Conservation (phyloP, 208 protist genomes). For the Acanthamoeba lenticulata region DNA sequence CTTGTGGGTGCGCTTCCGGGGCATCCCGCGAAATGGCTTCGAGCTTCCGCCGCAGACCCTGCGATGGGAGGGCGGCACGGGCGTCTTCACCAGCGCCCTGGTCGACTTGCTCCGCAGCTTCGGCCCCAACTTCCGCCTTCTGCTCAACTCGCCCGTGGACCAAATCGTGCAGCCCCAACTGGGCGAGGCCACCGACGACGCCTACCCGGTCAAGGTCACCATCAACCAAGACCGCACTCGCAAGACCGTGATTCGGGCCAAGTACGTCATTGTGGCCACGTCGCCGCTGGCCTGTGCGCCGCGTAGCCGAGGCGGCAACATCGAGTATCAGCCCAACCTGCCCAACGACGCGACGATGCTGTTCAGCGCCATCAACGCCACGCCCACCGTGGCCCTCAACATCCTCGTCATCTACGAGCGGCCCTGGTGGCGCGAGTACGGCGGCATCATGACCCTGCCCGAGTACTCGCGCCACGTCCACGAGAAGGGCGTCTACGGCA, state of each 20-base stretch:
- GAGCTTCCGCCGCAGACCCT: neutral
- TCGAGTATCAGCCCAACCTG: neutral
- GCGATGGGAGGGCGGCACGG: neutral
- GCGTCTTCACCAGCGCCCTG: neutral
- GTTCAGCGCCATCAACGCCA: neutral
- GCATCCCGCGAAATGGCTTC: neutral
- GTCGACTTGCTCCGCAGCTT: neutral
- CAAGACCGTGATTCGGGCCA: neutral
- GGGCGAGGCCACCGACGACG: neutral
- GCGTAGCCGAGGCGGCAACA: neutral
- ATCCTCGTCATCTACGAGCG: neutral
- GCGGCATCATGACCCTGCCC: neutral
- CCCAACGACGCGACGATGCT: neutral
- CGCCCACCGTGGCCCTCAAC: neutral
- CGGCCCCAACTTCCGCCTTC: neutral
- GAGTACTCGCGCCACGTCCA: neutral
- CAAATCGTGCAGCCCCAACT: neutral
- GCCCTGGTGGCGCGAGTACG: slow-evolving; percentile 4
- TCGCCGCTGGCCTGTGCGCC: neutral
- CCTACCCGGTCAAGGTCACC: neutral
- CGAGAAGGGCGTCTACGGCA: neutral
- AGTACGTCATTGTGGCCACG: neutral
- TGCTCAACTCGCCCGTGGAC: neutral
- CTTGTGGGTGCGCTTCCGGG: neutral
- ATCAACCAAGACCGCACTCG: neutral